Percentiles rank a stretch among this genome's conserved stretches.
Conservation (phyloP, 192 early-diverging fungal genomes). For the Coemansia sp. region DNA sequence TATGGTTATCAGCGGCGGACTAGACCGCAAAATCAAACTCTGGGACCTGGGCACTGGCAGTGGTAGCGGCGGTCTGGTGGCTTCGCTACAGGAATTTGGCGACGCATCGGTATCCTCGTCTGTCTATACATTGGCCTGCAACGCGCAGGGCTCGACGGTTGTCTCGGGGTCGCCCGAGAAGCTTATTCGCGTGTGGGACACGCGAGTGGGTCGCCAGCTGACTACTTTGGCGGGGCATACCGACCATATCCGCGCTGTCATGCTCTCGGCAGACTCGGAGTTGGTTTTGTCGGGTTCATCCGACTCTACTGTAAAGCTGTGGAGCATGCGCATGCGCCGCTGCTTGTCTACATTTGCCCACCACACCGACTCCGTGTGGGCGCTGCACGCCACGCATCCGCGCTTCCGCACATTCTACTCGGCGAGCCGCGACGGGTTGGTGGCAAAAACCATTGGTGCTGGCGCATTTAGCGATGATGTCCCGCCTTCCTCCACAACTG, state of each 20-base stretch:
- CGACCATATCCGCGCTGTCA: slow-evolving; percentile 87
- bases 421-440: slow-evolving; percentile 85
- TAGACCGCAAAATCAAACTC: slow-evolving; percentile 80
- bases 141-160: slow-evolving; percentile 70
- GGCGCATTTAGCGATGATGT: slow-evolving; percentile 36
- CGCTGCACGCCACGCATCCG: slow-evolving; percentile 78
- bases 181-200: slow-evolving; percentile 87
- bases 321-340: slow-evolving; percentile 82
- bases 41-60: slow-evolving; percentile 78
- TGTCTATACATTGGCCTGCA: slow-evolving; percentile 85
- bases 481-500: not conserved
- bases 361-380: slow-evolving; percentile 86
- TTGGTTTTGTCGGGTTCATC: slow-evolving; percentile 86
- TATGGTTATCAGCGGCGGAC: slow-evolving; percentile 86
- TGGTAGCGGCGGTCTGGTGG: slow-evolving; percentile 46
- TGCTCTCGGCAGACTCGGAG: slow-evolving; percentile 85
- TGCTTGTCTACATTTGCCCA: slow-evolving; percentile 88
- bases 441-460: slow-evolving; percentile 73
- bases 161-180: slow-evolving; percentile 93
- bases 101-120: slow-evolving; percentile 53
- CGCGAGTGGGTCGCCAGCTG: slow-evolving; percentile 64
- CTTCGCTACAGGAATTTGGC: slow-evolving; percentile 40
- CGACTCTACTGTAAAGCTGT: slow-evolving; percentile 95
- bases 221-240: slow-evolving; percentile 86
- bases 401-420: slow-evolving; percentile 87